Evolutionary conservation across 768 basidiomycete species (phyloP), one percentile per base, ranked within the genome.

Genomic region (Dacryopinax spathularia): DNA sequence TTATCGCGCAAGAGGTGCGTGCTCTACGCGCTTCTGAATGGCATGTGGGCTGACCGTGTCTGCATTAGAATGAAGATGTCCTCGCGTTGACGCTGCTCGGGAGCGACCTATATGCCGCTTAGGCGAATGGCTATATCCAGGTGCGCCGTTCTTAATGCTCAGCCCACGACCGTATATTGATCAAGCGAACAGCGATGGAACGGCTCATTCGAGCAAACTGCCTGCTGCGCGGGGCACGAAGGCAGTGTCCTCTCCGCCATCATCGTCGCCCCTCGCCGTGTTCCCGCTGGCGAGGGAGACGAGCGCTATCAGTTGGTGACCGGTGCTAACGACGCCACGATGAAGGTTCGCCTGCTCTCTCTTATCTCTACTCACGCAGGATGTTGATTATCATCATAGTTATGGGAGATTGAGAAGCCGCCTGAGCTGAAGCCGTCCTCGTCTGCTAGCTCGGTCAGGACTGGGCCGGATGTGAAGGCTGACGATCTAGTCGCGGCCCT

Each of bases 181-280:
- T 20, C 60, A n/a, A 34, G 29, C 39, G 62, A 33, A 36, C 37
- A 94, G 85, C 80, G 89, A 31, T 92, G 87, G 80, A 91, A 90
- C 27, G 79, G 85, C 0, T 83, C 86, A 0, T 97, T 96, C 69
- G 85, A 93, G 66, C 88, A 88, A 68, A 87, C 83, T 0, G 87
- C 87, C 0, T 85, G 85, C 0, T 97, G 92, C 88, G 73, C 76
- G 36, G 92, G 83, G 0, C 94, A 97, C 69, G 75, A 80, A 20
- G 89, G 87, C 15, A 91, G 91, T 62, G 83, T 87, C 1, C 82
- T 98, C 18, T 91, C 91, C 2, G 91, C 88, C 1, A 76, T 86
- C 34, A 75, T 88, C 31, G 20, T 60, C 27, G 48, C 63, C 9
- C 56, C 60, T 15, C 31, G 36, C n/a, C 25, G 41, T 20, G 44